Base-by-base conservation (phyloP, 2,329 filamentous ascomycete species). In the Aspergillus arachidicola region DNA sequence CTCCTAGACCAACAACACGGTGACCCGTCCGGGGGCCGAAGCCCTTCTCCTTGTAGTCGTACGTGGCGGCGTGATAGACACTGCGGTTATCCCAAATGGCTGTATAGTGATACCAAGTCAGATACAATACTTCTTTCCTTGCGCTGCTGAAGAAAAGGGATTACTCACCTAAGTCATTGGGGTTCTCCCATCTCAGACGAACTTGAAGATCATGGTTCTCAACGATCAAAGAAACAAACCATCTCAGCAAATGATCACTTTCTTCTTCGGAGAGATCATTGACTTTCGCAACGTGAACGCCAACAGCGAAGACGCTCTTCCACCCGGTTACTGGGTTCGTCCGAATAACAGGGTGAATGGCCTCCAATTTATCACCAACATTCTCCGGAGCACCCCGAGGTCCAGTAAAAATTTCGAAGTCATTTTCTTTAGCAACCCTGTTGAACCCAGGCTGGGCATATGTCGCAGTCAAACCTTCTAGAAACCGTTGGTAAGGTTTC, bases 1-100 rank as follows among this genome's bases (percentile, higher is more conserved):
- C 85, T 0, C 85, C 85, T 16, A 87, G 67, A 6, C 84, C 82
- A 9, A 86, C 84, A 2, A 80, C 83, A 1, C 85, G 72, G 36
- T 82, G 80, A 0, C 85, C 85, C 10, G 77, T 78, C 4, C 85
- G 73, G 65, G 84, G 79, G 0, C 84, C 85, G 9, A 80, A 69
- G 1, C 75, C 79, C 4, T 79, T 75, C 65, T 85, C 79, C 4
- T 79, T 75, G 66, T 85, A 84, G 66, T 87, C 85, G 14, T 80
- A 80, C 0, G 84, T 87, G 0, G 84, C 85, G 2, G 82, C 80
- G 66, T 87, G 85, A 68, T 83, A 87, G 1, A 83, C 83, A n/a
- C 79, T 83, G 9, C 85, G 77, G 67, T 87, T 87, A 65, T 87
- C 85, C 85, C 85, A 87, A 65, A 87, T 86, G 1, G 84, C 85